Base-by-base conservation (phyloP, 1,284 basidiomycete species). In the Athelia psychrophila region DNA sequence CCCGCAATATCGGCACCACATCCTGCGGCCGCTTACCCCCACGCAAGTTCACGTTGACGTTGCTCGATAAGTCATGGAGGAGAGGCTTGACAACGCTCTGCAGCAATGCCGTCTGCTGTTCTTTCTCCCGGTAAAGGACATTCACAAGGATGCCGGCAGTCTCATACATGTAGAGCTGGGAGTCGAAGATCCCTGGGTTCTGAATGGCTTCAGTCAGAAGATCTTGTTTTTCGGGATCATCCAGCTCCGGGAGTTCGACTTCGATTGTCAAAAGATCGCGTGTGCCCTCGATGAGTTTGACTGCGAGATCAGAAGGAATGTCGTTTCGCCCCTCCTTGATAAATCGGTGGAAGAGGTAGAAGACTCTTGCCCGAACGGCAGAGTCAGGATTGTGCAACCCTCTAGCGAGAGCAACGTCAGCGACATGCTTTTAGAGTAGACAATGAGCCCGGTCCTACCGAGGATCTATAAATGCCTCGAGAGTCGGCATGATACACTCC, bases 121-220 rank as follows among this genome's bases (percentile, higher is more conserved):
- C 80, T 1, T 88, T 79, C 8, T 74, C 72, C 53, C 81, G 85
- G 66, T 75, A 86, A 35, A 93, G 74, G 44, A 93, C 72, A 18
- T 92, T 91, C 51, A 94, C 81, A 36, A 99, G 79, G 19, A 83
- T 88, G 15, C 97, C 98, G 40, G 88, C 81, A 0, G 93, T 88
- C 71, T 99, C 98, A 66, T 95, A 99, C 9, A 99, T 80, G 66
- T 99, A 95, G 10, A 98, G 77, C 69, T 99, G 97, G 30, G 93
- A 86, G 63, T 96, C 91, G 66, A 98, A 97, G 51, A 81, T 70
- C 57, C 81, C 78, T 2, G 89, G 79, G 55, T 83, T 81, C 35
- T 83, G 84, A 25, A 93, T 83, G 1, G 93, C 92, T 67, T 97
- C 96, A 19, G 82, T 71, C 22, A 98, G 74, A 10, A 91, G 78